Evolutionary conservation across 306 rosid genomes (phyloP).

Genomic region (Trifolium subterraneum): DNA sequence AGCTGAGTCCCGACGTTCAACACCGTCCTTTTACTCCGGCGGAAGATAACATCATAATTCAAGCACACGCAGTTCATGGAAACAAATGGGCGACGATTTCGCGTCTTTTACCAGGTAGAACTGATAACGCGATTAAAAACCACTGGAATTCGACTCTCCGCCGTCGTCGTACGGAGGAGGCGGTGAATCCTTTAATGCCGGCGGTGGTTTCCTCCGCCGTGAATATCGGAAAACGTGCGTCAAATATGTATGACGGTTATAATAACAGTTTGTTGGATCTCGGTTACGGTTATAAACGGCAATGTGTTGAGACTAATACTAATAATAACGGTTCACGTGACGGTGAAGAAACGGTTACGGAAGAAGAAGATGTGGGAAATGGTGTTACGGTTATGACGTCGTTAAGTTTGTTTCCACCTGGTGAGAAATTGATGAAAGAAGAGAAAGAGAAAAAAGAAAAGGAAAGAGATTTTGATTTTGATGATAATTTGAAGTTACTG

Average conservation of each 20-base stretch:
- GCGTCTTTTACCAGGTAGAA: slow-evolving; percentile 79
- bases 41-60: slow-evolving; percentile 67
- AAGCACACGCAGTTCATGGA: slow-evolving; percentile 75
- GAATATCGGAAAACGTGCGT: background rate
- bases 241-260: background rate
- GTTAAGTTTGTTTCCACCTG: slow-evolving; percentile 57
- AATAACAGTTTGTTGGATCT: slow-evolving; percentile 13
- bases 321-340: slow-evolving; percentile 27
- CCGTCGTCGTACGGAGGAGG: slow-evolving; percentile 40
- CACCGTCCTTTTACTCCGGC: slow-evolving; percentile 76
- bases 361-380: slow-evolving; percentile 3
- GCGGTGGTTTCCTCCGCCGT: background rate
- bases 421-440: slow-evolving; percentile 5
- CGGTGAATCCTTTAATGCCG: background rate
- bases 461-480: background rate
- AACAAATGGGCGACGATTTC: slow-evolving; percentile 98
- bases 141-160: slow-evolving; percentile 97
- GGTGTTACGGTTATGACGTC: slow-evolving; percentile 53
- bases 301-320: slow-evolving; percentile 20
- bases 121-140: slow-evolving; percentile 92
- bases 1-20: slow-evolving; percentile 88
- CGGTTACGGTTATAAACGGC: slow-evolving; percentile 45
- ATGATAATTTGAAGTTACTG: background rate
- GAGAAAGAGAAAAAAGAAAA: slow-evolving; percentile 10
- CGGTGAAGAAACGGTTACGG: slow-evolving; percentile 27